Evolutionary conservation across 257 asterid species (phyloP).

Genomic region (Nicotiana tomentosiformis): DNA sequence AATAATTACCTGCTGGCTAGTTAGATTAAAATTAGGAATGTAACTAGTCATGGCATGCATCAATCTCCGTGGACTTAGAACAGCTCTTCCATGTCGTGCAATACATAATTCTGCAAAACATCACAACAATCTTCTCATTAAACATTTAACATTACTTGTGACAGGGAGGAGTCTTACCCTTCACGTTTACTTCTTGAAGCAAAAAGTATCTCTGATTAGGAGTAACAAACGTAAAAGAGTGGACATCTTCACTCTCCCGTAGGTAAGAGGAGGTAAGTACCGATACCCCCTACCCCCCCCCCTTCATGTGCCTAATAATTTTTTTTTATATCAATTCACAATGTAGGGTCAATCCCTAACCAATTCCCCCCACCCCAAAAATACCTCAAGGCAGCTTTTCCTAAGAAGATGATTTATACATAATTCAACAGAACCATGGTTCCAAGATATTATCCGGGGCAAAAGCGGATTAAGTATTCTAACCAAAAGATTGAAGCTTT

Average conservation of each 20-base stretch:
- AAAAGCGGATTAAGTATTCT: not conserved
- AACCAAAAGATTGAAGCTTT: not conserved
- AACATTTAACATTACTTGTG: not conserved
- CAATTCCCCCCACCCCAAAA: not conserved
- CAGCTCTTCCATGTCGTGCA: slow-evolving; percentile 45
- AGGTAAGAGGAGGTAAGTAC: not conserved
- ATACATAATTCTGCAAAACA: slow-evolving; percentile 56
- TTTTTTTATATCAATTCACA: not conserved
- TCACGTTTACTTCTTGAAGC: not conserved
- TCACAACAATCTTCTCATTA: not conserved
- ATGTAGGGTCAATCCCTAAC: not conserved
- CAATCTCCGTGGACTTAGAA: slow-evolving; percentile 61
- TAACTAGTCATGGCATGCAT: slow-evolving; percentile 71
- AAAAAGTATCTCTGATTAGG: not conserved
- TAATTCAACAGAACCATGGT: not conserved
- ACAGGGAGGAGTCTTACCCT: not conserved
- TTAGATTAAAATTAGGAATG: slow-evolving; percentile 69
- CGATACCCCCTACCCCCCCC: too few relatives aligned
- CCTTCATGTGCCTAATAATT: not conserved
- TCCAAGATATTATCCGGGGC: not conserved
- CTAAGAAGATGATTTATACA: not conserved
- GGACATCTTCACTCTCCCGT: not conserved
- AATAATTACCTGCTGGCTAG: slow-evolving; percentile 69
- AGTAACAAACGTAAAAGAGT: not conserved
- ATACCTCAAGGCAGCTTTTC: not conserved